These are phyloP conservation scores for Microthlaspi erraticum DNA, from an alignment of 345 rosid species.

Conservation along the genomic window DNA sequence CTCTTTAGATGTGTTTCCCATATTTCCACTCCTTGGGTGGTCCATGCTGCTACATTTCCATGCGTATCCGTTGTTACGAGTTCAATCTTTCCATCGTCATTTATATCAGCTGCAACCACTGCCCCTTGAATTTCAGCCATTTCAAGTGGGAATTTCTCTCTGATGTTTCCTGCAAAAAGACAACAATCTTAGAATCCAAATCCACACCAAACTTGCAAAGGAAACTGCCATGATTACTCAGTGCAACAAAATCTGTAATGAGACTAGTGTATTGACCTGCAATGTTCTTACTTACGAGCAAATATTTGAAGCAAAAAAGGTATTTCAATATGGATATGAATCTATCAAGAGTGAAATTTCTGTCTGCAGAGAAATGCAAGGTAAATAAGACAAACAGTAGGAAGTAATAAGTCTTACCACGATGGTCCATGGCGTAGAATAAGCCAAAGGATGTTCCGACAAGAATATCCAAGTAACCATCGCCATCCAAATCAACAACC, in stretches of 20 bases:
- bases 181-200: constrained; percentile 40
- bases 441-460: constrained; percentile 97
- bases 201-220: constrained; percentile 33
- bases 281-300: constrained; percentile 4
- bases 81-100: constrained; percentile 99
- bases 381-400: background rate
- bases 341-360: constrained; percentile 3
- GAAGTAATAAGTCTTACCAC: constrained; percentile 57
- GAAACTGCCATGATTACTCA: constrained; percentile 32
- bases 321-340: constrained; percentile 10
- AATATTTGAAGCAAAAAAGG: background rate
- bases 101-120: constrained; percentile 96
- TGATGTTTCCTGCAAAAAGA: constrained; percentile 63
- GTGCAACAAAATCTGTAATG: constrained; percentile 5
- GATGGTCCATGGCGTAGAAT: constrained; percentile 96
- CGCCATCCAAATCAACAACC: constrained; percentile 98
- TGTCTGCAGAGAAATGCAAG: constrained; percentile 7
- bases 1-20: constrained; percentile 95
- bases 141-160: constrained; percentile 92
- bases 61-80: constrained; percentile 93
- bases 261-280: constrained; percentile 7
- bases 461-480: constrained; percentile 96
- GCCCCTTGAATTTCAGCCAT: constrained; percentile 99
- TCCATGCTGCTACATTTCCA: constrained; percentile 99
- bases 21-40: constrained; percentile 84